Base-by-base conservation (phyloP, 148 eudicot species). In the Fagopyrum homotropicum region DNA sequence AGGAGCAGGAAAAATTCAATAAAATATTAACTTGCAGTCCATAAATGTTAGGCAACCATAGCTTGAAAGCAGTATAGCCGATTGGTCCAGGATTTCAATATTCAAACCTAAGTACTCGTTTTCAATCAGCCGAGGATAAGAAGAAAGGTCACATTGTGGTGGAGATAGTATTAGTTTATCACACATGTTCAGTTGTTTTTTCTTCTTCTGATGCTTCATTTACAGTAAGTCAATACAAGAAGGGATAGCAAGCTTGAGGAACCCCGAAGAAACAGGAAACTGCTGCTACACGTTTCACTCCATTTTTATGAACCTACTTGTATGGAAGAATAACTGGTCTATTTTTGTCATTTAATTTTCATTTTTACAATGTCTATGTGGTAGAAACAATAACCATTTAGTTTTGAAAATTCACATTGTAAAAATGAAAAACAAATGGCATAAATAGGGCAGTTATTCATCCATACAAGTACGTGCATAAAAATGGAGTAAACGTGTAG, bases 1-100 rank as follows among this genome's bases (percentile, higher is more conserved):
- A 12, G 71, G 30, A 19, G 9, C 7, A n/a, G 71, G 15, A 66
- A 14, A 66, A 66, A 2, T 40, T 14, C 19, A 4, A 66, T 40
- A 66, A 5, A 51, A 64, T 40, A 75, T 77, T 88, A 95, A 98
- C 99, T 90, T 96, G 86, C 99, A 96, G 77, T 96, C 84, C 99
- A 96, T 96, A 81, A 81, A 90, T 69, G 97, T 95, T 61, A 95
- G 87, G 83, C 93, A 92, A 57, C 99, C 98, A 75, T 84, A 82
- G 74, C 84, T 82, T 73, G 99, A 96, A 85, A 96, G 97, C 75
- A 96, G 73, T 73, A 96, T 83, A 69, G 98, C 98, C 59, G 98
- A 96, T 77, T 96, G 99, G 83, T 95, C 99, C 88, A 95, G 73
- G 85, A 96, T 96, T 77, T 98, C 99, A 85, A 89, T 92, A 83